Evolutionary conservation across 257 asterid genomes (phyloP).

Genomic region (Knoxia roxburghii): DNA sequence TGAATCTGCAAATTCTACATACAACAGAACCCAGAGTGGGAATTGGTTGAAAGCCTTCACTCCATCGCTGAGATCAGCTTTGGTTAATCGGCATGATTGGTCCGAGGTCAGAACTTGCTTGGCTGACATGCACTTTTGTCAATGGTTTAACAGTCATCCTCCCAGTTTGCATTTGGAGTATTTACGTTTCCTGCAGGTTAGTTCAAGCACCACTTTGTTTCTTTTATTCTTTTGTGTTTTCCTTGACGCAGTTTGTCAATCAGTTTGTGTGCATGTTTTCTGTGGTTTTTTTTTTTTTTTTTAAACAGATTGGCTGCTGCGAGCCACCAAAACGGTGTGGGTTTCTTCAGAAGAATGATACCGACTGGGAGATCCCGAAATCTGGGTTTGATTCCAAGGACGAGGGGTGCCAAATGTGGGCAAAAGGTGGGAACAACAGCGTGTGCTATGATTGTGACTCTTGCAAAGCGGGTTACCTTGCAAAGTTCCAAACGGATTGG

Average conservation of each 20-base stretch:
- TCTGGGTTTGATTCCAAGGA: slow-evolving; percentile 9
- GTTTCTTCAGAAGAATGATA: slow-evolving; percentile 15
- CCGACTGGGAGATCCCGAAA: slow-evolving; percentile 10
- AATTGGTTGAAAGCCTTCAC: slow-evolving; percentile 22
- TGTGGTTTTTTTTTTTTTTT: not conserved
- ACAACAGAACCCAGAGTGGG: slow-evolving; percentile 13
- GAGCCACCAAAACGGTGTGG: slow-evolving; percentile 25
- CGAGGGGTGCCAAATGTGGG: slow-evolving; percentile 20
- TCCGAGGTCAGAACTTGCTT: slow-evolving; percentile 7
- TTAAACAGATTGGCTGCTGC: slow-evolving; percentile 27
- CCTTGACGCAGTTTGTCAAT: not conserved
- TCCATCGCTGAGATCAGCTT: slow-evolving; percentile 16
- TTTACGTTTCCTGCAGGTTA: slow-evolving; percentile 20
- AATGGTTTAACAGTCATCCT: slow-evolving; percentile 7
- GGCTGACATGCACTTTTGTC: slow-evolving; percentile 8
- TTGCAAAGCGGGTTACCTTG: slow-evolving; percentile 32
- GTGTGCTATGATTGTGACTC: slow-evolving; percentile 30
- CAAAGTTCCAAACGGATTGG: slow-evolving; percentile 26
- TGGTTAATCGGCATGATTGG: slow-evolving; percentile 23
- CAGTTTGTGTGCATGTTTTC: not conserved
- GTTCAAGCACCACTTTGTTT: not conserved
- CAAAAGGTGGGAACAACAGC: slow-evolving; percentile 5
- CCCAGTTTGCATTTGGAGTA: slow-evolving; percentile 7
- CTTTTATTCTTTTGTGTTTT: not conserved
- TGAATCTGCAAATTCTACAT: slow-evolving; percentile 9